Base-by-base conservation (phyloP, 2,329 filamentous ascomycete genomes). In the Venturia nashicola region DNA sequence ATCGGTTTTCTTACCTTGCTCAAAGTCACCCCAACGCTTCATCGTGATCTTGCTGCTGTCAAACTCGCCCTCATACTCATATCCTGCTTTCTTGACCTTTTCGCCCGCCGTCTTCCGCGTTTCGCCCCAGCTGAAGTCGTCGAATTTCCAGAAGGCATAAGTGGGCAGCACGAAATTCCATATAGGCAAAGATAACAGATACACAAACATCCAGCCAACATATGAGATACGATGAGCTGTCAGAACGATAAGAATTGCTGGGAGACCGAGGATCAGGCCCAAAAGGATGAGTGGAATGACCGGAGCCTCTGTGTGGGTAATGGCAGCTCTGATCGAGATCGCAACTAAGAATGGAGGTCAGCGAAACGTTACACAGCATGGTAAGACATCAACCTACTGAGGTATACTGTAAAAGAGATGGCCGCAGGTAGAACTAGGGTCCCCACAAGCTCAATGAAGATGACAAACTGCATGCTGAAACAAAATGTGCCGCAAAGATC, bases 401-500 rank as follows among this genome's bases (percentile, higher is more conserved):
- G 87, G 76, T 99, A 99, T 73, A 97, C 86, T 23, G 94, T 99
- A 75, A 99, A 99, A 3, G 90, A 88, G 73, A 99, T 97, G 68
- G 95, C 95, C 59, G 94, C 95, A 2, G 94, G 94, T 27, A 99
- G 82, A 12, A 99, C 94, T 63, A 99, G 81, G 1, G 95, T 99
- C 70, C 94, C 94, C 64, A 97, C 83, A 64, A 99, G 82, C 77
- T 99, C 94, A 72, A 99, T 89, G 74, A 92, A 96, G 67, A 99
- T 88, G 68, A 99, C 88, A 73, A 99, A 99, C 77, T 99, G 94
- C 94, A 99, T 99, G 76, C 91, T 96, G 81, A 99, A 99, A 81
- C 95, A 99, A 80, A 99, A 99, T 3, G 94, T 99, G 68, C 94
- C 94, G 73, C 94, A 99, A 18, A 99, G 84, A 79, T 99, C 94